Percentiles rank a stretch among this genome's conserved stretches.
Conservation (phyloP, 169 alveolate species). For the Besnoitia besnoiti region DNA sequence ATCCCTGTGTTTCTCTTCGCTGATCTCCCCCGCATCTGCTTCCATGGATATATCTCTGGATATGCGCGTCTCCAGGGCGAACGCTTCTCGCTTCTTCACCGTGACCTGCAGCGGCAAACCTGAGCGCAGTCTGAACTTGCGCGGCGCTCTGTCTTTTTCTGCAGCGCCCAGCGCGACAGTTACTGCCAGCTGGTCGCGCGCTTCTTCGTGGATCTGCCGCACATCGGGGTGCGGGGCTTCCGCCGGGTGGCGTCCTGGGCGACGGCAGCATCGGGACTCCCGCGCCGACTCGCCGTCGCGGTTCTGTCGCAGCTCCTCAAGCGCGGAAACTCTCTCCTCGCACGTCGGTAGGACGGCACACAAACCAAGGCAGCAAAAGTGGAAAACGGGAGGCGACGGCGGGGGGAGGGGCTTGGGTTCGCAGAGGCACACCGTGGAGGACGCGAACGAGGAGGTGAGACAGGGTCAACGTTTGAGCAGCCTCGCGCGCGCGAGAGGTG, state of each 20-base stretch:
- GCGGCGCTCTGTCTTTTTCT: neutral
- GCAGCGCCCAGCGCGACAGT: conserved; percentile 3
- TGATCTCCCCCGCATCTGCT: neutral
- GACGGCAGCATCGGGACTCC: neutral
- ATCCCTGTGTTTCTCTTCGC: too few relatives aligned
- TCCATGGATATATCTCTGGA: neutral
- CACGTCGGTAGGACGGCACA: neutral
- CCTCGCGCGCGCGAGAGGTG: too few relatives aligned
- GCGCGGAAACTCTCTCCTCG: conserved; percentile 11
- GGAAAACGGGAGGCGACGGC: too few relatives aligned
- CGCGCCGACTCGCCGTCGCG: conserved; percentile 14
- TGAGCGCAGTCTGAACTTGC: neutral
- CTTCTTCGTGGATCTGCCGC: conserved; percentile 10
- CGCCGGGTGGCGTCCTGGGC: conserved; percentile 3
- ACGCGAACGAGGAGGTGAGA: too few relatives aligned
- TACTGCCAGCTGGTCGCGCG: conserved; percentile 37
- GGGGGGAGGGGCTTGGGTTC: too few relatives aligned
- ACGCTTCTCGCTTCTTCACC: neutral
- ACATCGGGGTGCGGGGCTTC: neutral
- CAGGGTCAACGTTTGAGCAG: too few relatives aligned
- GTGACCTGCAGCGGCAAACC: too few relatives aligned
- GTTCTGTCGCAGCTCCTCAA: conserved; percentile 25
- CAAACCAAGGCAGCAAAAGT: too few relatives aligned
- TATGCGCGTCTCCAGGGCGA: neutral
- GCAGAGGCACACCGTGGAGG: too few relatives aligned